Percentiles rank a stretch among this genome's conserved stretches.
These are phyloP conservation scores for Malassezia slooffiae DNA, from an alignment of 1,284 basidiomycete genomes.

Conservation along the genomic window DNA sequence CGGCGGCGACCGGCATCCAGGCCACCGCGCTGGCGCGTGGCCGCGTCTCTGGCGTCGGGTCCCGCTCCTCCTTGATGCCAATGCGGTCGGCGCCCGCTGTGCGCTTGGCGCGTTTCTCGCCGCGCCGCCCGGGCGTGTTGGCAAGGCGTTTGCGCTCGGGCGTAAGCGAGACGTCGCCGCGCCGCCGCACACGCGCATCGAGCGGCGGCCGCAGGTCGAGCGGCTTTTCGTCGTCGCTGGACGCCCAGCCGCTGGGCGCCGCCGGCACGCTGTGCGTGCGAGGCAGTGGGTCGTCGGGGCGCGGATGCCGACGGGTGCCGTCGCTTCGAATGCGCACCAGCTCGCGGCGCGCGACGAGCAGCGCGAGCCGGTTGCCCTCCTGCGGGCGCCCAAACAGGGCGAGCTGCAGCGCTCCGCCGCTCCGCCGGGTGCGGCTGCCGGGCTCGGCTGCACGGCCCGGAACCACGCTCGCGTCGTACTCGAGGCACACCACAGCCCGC, in stretches of 20 bases:
- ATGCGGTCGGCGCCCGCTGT: no score
- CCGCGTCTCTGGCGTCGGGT: no score
- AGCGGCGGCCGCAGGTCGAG: background rate
- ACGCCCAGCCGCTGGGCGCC: conserved; percentile 1
- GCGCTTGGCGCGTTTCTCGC: conserved; percentile 9
- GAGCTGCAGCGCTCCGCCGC: conserved; percentile 17
- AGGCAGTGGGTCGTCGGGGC: conserved; percentile 34
- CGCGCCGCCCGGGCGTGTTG: conserved; percentile 8
- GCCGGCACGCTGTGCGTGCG: conserved; percentile 19
- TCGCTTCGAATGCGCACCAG: background rate
- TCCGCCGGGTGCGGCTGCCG: conserved; percentile 1
- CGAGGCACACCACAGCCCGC: background rate
- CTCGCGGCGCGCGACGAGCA: background rate
- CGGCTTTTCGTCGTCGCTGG: conserved; percentile 15
- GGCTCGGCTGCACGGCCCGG: conserved; percentile 9
- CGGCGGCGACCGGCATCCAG: no score
- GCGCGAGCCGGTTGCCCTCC: background rate
- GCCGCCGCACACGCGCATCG: conserved; percentile 8
- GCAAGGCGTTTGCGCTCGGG: background rate
- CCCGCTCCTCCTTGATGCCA: background rate
- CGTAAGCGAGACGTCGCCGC: background rate
- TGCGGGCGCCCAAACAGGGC: conserved; percentile 17
- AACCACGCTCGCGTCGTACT: conserved; percentile 10
- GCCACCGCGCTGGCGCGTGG: no score
- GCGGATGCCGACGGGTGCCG: conserved; percentile 1